Percentiles rank a stretch among this genome's conserved stretches.
These are phyloP conservation scores for Eucalyptus cloeziana DNA, from an alignment of 345 rosid species.

Conservation along the genomic window DNA sequence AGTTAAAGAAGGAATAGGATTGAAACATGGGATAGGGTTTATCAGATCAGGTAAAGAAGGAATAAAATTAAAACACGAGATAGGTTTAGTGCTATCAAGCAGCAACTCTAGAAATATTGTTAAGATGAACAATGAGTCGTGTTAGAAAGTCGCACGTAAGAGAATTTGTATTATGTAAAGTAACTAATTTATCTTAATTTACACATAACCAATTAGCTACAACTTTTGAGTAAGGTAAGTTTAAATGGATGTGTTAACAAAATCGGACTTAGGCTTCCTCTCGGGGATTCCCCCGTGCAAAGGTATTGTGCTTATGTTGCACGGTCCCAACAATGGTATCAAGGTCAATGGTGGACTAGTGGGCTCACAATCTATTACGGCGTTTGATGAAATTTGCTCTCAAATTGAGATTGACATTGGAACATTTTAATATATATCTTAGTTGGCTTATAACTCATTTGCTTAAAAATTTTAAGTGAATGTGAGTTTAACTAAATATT, in stretches of 20 bases:
- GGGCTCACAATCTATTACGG: background rate
- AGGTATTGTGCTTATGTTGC: background rate
- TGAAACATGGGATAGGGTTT: background rate
- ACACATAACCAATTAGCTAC: background rate
- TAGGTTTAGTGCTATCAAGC: background rate
- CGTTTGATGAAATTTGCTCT: no score
- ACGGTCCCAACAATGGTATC: rapidly evolving
- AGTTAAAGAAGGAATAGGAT: background rate
- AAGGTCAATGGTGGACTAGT: background rate
- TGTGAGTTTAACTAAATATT: no score
- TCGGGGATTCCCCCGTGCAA: background rate
- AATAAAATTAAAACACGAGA: background rate
- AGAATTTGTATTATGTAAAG: background rate
- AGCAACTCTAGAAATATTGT: background rate
- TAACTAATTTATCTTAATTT: no score
- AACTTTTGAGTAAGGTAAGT: background rate
- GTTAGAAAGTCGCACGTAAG: background rate
- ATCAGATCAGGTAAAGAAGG: background rate
- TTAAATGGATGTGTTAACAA: rapidly evolving
- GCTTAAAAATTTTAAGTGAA: no score
- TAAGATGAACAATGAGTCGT: background rate
- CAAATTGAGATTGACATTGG: background rate
- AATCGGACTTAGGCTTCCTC: background rate
- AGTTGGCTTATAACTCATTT: no score
- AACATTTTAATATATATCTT: no score